Base-by-base conservation (phyloP, 768 basidiomycete genomes). In the Rhizopogon vulgaris region DNA sequence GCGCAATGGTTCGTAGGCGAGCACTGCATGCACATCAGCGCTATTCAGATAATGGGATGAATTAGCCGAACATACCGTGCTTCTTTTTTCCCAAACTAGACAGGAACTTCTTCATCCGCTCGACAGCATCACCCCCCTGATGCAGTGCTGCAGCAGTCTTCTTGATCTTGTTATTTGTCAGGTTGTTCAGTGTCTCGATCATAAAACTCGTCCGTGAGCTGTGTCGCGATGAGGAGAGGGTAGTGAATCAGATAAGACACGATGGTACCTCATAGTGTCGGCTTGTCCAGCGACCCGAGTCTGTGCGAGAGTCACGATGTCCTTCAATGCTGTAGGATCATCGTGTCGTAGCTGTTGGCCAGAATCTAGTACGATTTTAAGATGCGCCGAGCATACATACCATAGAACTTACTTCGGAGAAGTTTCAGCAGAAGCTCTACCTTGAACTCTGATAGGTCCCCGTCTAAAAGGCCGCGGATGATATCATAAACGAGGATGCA, bases 181-280 rank as follows among this genome's bases (percentile, higher is more conserved):
- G 78, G 65, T 94, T 92, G 5, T 78, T 80, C 28, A 99, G 74
- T 0, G 91, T 94, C 69, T 98, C 96, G 52, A 96, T 72, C 94
- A 98, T 96, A 71, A 97, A 98, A 15, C 83, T 82, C 10, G 91
- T 87, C 39, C 96, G 87, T 4, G 94, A 93, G 65, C 91, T 96
- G 57, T 15, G 17, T 28, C 14, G 5, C 14, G 36, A 14, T 46
- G 18, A 46, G 45, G 34, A 34, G 18, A 34, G 22, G 7, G 30
- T 15, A 10, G 14, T 34, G 10, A 22, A 18, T 32, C 9, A 15
- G 11, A 38, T n/a, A 9, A 14, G 49, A 25, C 18, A 39, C 18
- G 32, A n/a, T 51, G 62, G 6, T 58, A 87, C 86, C 79, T 86
- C 54, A 84, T 53, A 25, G 65, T 62, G 6, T 70, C 70, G 5